Evolutionary conservation across 257 asterid genomes (phyloP), one percentile per base, ranked within the genome.

Genomic region (Nicotiana tabacum): DNA sequence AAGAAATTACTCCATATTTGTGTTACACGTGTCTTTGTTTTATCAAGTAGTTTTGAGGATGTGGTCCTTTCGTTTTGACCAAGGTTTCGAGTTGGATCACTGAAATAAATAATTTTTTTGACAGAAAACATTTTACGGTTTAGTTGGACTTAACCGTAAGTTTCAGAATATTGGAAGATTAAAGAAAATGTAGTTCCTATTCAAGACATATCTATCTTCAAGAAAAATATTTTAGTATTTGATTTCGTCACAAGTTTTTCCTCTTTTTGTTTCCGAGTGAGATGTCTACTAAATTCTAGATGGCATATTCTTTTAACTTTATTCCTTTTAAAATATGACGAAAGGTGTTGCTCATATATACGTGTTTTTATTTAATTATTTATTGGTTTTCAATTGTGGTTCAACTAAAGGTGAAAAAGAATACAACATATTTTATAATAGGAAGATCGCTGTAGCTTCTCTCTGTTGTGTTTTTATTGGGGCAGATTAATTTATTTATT

Each of bases 191-290:
- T 17, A 35, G 2, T 35, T 67, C 30, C 2, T 11, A 32, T 7
- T 68, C 77, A 68, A 37, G 77, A 68, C 1, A 18, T 67, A 33
- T 67, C 24, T 9, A 17, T 68, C 32, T 37, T 18, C 33, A n/a
- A n/a, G 43, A 65, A 32, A 32, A 32, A 32, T 32, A 32, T 32
- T 32, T 13, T 62, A 69, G 64, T 58, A n/a, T 18, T 39, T n/a
- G n/a, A 70, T 70, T 69, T 70, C 78, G 35, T 70, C 77, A 69
- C 57, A 69, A 39, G 30, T 39, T 69, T 8, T 70, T 43, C 77
- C n/a, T 21, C 17, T 46, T 24, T 74, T 46, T 21, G 21, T 46
- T 48, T 72, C 3, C 3, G 33, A 1, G 78, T 39, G 56, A 39
- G 33, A 43, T 12, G 8, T 58, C 35, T 83, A 68, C 32, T 29